Percentiles rank a stretch among this genome's conserved stretches.
Conservation (phyloP, 495 filamentous ascomycete species). For the Neurospora tetrasperma region DNA sequence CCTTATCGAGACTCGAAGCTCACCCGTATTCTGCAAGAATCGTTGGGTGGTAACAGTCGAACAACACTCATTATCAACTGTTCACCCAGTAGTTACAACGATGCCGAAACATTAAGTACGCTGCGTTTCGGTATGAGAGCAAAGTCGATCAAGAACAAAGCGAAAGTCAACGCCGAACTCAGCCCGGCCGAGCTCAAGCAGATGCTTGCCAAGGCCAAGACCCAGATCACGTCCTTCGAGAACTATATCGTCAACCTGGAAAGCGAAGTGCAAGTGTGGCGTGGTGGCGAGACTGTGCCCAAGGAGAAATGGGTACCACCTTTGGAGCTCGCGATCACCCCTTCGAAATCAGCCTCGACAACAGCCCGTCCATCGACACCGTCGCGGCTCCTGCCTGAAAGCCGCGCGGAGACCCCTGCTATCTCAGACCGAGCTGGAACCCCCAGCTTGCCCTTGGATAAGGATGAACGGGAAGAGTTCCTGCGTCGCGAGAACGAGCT, state of each 20-base stretch:
- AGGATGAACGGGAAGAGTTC: slow-evolving; percentile 96
- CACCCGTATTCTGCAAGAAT: slow-evolving; percentile 93
- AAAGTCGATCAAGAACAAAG: slow-evolving; percentile 99
- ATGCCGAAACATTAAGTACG: slow-evolving; percentile 87
- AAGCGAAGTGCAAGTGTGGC: slow-evolving; percentile 75
- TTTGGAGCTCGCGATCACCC: slow-evolving; percentile 4
- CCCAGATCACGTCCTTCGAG: slow-evolving; percentile 79
- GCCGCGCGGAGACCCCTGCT: slow-evolving; percentile 54
- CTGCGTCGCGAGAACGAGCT: slow-evolving; percentile 90
- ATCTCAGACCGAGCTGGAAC: slow-evolving; percentile 69
- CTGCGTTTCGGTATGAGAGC: slow-evolving; percentile 92
- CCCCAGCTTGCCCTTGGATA: slow-evolving; percentile 78
- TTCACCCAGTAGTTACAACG: slow-evolving; percentile 96
- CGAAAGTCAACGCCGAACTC: slow-evolving; percentile 96
- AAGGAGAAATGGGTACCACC: slow-evolving; percentile 56
- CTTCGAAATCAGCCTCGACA: slow-evolving; percentile 46
- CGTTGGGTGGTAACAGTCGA: slow-evolving; percentile 89
- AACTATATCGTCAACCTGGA: slow-evolving; percentile 77
- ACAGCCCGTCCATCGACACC: slow-evolving; percentile 68
- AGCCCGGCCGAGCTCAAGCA: slow-evolving; percentile 90
- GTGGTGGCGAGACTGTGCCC: slow-evolving; percentile 77
- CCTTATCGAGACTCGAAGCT: slow-evolving; percentile 98
- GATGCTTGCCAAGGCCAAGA: slow-evolving; percentile 82
- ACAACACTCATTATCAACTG: slow-evolving; percentile 98
- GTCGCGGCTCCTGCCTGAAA: slow-evolving; percentile 69